phyloP scores from a whole-genome alignment of 2,329 filamentous ascomycete genomes.

The Spiromastix sp. region DNA sequence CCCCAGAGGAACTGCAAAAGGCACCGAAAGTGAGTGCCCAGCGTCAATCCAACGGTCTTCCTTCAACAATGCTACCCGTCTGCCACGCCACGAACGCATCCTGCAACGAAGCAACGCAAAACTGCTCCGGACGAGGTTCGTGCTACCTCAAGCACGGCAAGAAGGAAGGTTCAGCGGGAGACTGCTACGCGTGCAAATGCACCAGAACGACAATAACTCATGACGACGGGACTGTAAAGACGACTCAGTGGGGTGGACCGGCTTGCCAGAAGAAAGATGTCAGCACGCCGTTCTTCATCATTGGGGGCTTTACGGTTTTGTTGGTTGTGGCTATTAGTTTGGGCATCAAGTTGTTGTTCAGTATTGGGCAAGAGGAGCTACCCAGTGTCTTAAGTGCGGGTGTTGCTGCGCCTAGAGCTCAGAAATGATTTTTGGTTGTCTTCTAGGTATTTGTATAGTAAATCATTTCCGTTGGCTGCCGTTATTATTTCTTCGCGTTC shows the following conservation, averaged over 20 bases:
- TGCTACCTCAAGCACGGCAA: constrained; percentile 59
- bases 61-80: constrained; percentile 49
- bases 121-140: constrained; percentile 71
- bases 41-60: constrained; percentile 24
- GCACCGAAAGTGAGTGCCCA: too few species aligned
- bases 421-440: too few species aligned
- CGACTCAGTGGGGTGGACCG: constrained; percentile 69
- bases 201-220: constrained; percentile 43
- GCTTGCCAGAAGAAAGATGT: constrained; percentile 89
- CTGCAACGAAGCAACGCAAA: constrained; percentile 60
- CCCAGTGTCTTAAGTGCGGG: constrained; percentile 95
- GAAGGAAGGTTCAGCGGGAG: constrained; percentile 27
- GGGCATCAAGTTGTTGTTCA: constrained; percentile 68
- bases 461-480: background rate
- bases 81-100: constrained; percentile 64
- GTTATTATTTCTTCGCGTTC: background rate
- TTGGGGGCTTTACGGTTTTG: constrained; percentile 62
- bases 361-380: constrained; percentile 74
- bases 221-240: constrained; percentile 44
- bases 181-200: constrained; percentile 76
- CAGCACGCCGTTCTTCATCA: constrained; percentile 79
- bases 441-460: background rate
- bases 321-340: constrained; percentile 59
- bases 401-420: constrained; percentile 57
- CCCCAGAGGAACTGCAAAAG: too few species aligned